Evolutionary conservation across 2,329 filamentous ascomycete species (phyloP), one percentile per base, ranked within the genome.

Genomic region (Aspergillus arachidicola): DNA sequence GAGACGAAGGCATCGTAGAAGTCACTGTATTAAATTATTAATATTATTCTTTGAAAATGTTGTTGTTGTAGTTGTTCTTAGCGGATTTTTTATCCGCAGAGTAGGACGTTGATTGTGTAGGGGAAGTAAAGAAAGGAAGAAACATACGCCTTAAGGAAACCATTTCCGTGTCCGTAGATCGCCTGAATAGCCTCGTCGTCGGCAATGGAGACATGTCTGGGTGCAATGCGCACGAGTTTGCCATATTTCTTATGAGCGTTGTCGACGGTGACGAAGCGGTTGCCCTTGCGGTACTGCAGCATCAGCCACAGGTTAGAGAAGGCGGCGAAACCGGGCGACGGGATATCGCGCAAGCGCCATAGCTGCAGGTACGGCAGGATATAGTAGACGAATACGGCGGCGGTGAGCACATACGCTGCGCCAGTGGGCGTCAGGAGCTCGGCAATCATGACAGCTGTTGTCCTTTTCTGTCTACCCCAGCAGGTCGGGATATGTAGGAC

Each of bases 1-100:
- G 91, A 94, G 60, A 97, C 93, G 71, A 97, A 97, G 57, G 92
- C 91, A 72, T 96, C 92, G 71, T 97, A 97, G 80, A 94, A 97
- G 2, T 94, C 89, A 48, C 90, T 93, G 63, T 6, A 36, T 4
- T 2, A 14, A 45, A 32, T 59, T 23, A 53, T 51, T 54, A 23
- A 2, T 16, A 14, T 46, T 12, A 2, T 23, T 16, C 3, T 26
- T 6, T 7, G 2, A 6, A 2, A 28, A 26, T 11, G 21, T 16
- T 16, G 23, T 34, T 28, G 2, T 23, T 28, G 26, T 28, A 1
- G 6, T 5, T 32, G 48, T 30, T 41, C 21, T 10, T 32, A 19
- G 48, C 30, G 28, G 34, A 6, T 11, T 9, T 9, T 48, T 6
- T 16, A 36, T 36, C 14, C 14, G 34, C 34, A 36, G 12, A 36